Evolutionary conservation across 495 filamentous ascomycete species (phyloP).

Genomic region (Astrothelium macrocarpum): DNA sequence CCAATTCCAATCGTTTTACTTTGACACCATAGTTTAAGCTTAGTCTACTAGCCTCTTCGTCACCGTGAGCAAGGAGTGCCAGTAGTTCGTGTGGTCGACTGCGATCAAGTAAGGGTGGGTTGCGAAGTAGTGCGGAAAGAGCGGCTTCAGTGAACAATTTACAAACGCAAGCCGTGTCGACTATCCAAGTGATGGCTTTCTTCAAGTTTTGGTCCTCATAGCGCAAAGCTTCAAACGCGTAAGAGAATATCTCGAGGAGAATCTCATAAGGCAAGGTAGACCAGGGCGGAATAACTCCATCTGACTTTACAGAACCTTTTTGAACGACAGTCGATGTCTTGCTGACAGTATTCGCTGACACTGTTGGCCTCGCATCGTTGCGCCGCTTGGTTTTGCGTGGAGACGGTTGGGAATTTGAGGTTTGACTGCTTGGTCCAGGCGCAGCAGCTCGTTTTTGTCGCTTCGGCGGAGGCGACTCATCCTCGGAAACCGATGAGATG

Average conservation of each 20-base stretch:
- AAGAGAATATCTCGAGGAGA: conserved; percentile 58
- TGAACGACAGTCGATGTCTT: background rate
- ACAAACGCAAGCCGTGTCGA: conserved; percentile 51
- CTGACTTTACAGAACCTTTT: conserved; percentile 1
- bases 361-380: background rate
- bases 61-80: conserved; percentile 38
- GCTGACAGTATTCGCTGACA: background rate
- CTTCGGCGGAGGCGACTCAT: background rate
- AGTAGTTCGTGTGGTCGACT: conserved; percentile 41
- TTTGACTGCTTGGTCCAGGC: conserved; percentile 3
- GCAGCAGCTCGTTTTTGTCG: conserved; percentile 12
- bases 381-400: background rate
- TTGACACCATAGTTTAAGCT: conserved; percentile 55
- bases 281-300: conserved; percentile 53
- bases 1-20: conserved; percentile 57
- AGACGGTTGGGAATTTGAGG: background rate
- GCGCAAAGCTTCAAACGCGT: conserved; percentile 51
- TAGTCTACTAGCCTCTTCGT: conserved; percentile 14
- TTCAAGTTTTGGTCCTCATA: conserved; percentile 35
- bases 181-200: conserved; percentile 49
- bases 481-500: background rate
- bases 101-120: conserved; percentile 51
- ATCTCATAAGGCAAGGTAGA: conserved; percentile 59
- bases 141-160: conserved; percentile 63
- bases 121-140: conserved; percentile 60